Evolutionary conservation across 306 rosid genomes (phyloP).

Genomic region (Boehmeria nivea): DNA sequence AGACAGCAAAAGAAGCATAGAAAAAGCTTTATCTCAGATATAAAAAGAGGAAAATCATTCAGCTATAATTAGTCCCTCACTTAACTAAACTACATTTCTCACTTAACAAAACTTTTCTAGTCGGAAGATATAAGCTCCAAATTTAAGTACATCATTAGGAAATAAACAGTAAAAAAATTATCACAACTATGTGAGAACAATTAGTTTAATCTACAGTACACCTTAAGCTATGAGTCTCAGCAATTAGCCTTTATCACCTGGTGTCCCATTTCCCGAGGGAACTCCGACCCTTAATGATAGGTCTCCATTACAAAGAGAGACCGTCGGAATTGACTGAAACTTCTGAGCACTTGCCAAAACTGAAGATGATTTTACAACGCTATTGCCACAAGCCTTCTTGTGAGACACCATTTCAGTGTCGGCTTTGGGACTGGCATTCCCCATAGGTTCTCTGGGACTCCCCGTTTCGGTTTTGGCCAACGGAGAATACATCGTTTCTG

Average conservation of each 20-base stretch:
- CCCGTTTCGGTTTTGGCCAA: conserved; percentile 27
- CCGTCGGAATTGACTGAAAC: conserved; percentile 20
- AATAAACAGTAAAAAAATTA: not conserved
- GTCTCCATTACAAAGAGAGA: conserved; percentile 26
- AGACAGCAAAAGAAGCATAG: too few species aligned
- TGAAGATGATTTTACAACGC: conserved; percentile 30
- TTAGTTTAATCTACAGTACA: too few species aligned
- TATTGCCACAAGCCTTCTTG: conserved; percentile 27
- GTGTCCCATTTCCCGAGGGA: conserved; percentile 3
- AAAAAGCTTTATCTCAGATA: too few species aligned
- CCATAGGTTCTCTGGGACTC: conserved; percentile 25
- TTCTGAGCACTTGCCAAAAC: conserved; percentile 19
- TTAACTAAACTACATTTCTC: too few species aligned
- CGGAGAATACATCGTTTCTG: conserved; percentile 44
- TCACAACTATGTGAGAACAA: not conserved
- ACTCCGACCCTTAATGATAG: conserved; percentile 28
- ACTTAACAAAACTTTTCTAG: too few species aligned
- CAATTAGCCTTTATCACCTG: conserved; percentile 11
- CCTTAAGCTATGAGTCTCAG: too few species aligned
- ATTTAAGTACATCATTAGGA: too few species aligned
- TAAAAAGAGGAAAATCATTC: too few species aligned
- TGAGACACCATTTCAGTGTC: conserved; percentile 21
- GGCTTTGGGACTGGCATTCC: conserved; percentile 20
- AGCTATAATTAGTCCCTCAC: too few species aligned
- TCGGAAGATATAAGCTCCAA: too few species aligned